phyloP scores from a whole-genome alignment of 2,329 filamentous ascomycete genomes.

The Hypoxylon sp. region DNA sequence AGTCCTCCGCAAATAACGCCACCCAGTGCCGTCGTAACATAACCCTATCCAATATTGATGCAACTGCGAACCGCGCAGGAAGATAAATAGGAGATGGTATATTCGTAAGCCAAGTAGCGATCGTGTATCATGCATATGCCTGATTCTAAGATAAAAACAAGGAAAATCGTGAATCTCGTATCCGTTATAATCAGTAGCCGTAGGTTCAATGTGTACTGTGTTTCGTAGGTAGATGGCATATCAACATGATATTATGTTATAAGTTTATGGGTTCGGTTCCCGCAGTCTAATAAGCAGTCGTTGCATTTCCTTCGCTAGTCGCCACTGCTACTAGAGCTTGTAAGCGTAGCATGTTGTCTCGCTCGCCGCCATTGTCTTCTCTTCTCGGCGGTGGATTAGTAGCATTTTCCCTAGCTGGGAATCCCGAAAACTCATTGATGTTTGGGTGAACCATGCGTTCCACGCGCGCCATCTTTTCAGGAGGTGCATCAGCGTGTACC shows the following conservation, averaged over 20 bases:
- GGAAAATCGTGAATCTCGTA: slow-evolving; percentile 34
- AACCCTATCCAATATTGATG: slow-evolving; percentile 43
- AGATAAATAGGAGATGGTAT: slow-evolving; percentile 40
- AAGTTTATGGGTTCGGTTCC: slow-evolving; percentile 7
- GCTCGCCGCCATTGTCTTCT: slow-evolving; percentile 55
- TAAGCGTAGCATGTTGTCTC: slow-evolving; percentile 67
- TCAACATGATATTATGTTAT: slow-evolving; percentile 4
- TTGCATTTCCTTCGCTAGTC: slow-evolving; percentile 66
- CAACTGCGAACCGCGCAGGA: slow-evolving; percentile 33
- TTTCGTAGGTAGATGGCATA: slow-evolving; percentile 15
- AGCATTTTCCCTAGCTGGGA: slow-evolving; percentile 59
- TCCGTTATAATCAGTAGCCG: slow-evolving; percentile 16
- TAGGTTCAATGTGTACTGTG: slow-evolving; percentile 22
- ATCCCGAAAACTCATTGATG: slow-evolving; percentile 66
- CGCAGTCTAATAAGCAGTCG: slow-evolving; percentile 52
- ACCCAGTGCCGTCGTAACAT: slow-evolving; percentile 43
- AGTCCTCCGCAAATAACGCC: slow-evolving; percentile 48
- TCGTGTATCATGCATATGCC: slow-evolving; percentile 45
- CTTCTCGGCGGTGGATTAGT: slow-evolving; percentile 50
- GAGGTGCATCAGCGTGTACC: slow-evolving; percentile 56
- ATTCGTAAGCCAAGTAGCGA: slow-evolving; percentile 42
- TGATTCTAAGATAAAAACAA: slow-evolving; percentile 32
- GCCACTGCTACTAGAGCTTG: slow-evolving; percentile 77
- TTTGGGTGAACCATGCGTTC: slow-evolving; percentile 73
- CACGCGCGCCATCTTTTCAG: slow-evolving; percentile 62